Conservation (phyloP, 805 yeast species). For the Yamadazyma paraphyllophila region DNA sequence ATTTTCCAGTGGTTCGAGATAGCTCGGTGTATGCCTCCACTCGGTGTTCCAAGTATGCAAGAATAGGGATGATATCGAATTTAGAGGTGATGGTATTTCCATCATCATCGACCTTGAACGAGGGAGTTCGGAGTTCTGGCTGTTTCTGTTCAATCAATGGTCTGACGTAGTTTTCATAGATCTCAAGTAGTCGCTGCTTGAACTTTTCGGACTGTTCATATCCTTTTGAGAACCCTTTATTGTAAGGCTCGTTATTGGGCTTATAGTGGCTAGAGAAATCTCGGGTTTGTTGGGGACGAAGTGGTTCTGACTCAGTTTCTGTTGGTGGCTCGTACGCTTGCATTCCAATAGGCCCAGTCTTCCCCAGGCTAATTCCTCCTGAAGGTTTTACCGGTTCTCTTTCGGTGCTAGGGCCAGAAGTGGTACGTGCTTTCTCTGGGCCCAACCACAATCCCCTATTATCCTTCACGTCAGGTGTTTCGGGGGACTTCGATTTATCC, state of each 20-base stretch:
- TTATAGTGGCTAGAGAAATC: neutral
- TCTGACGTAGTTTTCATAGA: slow-evolving; percentile 12
- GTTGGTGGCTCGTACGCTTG: slow-evolving; percentile 14
- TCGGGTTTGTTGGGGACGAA: neutral
- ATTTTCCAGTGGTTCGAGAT: slow-evolving; percentile 21
- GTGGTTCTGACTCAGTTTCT: neutral
- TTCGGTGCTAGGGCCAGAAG: too few species aligned
- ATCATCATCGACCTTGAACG: slow-evolving; percentile 27
- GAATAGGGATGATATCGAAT: slow-evolving; percentile 34
- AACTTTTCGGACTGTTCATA: slow-evolving; percentile 25
- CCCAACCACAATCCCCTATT: too few species aligned
- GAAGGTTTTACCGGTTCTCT: too few species aligned
- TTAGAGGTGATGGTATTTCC: slow-evolving; percentile 33
- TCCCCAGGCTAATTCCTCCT: too few species aligned
- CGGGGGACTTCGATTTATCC: too few species aligned
- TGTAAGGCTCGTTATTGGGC: slow-evolving; percentile 27
- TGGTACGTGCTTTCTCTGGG: too few species aligned
- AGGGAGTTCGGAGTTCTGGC: neutral
- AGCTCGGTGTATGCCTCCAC: slow-evolving; percentile 27
- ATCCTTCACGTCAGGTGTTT: too few species aligned
- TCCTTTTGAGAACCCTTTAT: slow-evolving; percentile 36
- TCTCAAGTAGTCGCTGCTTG: slow-evolving; percentile 15
- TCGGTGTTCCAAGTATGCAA: slow-evolving; percentile 27
- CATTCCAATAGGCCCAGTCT: slow-evolving; percentile 15
- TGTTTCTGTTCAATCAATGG: slow-evolving; percentile 12